Percentiles rank a stretch among this genome's conserved stretches.
phyloP scores from a whole-genome alignment of 306 rosid species.

The Phaseolus lunatus region DNA sequence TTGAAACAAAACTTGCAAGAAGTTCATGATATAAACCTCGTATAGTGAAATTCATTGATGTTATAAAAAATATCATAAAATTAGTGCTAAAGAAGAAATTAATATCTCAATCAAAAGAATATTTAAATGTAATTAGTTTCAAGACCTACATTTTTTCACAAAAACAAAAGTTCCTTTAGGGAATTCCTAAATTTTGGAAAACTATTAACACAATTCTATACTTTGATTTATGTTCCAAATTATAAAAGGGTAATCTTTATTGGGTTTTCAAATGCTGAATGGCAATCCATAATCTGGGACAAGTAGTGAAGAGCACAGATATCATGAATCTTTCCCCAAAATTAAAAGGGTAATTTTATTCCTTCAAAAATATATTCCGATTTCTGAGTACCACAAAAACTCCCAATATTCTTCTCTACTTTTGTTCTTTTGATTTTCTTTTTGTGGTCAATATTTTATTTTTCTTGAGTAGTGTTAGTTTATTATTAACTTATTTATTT shows the following conservation, averaged over 20 bases:
- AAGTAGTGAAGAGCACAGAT: background rate
- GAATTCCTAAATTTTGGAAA: background rate
- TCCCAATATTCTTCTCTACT: background rate
- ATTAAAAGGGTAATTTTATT: conserved; percentile 1
- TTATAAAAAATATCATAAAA: too few relatives aligned
- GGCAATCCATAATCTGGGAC: conserved; percentile 5
- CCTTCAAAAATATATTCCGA: conserved; percentile 13
- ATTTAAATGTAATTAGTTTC: too few relatives aligned
- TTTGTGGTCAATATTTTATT: background rate
- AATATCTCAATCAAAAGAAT: too few relatives aligned
- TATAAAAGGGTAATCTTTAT: background rate
- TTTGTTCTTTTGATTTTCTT: background rate
- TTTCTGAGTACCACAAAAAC: background rate
- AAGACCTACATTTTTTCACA: too few relatives aligned
- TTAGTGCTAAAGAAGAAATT: too few relatives aligned
- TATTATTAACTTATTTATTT: background rate
- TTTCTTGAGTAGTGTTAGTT: background rate
- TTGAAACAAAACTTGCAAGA: too few relatives aligned
- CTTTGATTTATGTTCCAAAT: background rate
- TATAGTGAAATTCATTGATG: too few relatives aligned
- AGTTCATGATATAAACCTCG: too few relatives aligned
- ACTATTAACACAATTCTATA: background rate
- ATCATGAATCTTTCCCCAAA: background rate
- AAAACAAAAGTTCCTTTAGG: background rate
- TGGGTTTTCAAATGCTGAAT: background rate